Evolutionary conservation across 192 early-diverging fungal species (phyloP), one percentile per base, ranked within the genome.

Genomic region (Backusella sp.): DNA sequence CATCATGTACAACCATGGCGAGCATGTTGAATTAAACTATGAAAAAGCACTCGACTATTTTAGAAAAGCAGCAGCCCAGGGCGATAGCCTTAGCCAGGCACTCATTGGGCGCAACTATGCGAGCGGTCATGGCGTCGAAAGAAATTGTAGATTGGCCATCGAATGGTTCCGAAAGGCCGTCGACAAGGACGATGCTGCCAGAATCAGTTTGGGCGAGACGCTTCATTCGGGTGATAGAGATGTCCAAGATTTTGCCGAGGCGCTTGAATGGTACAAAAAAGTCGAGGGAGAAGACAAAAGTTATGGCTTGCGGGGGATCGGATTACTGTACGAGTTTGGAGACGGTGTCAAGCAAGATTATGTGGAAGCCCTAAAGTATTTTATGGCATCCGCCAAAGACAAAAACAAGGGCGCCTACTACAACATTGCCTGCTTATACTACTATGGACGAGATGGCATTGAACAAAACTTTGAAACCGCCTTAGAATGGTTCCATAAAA

Each of bases 61-160:
- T 78, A 74, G 83, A 62, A 71, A 82, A n/a, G 84, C 88, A 62
- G 95, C 95, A 15, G 79, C 84, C 49, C 85, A 86, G 71, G 94
- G 91, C 2, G 56, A 62, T 28, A 62, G 56, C 14, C 56, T 62
- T 14, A 62, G 56, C 8, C 56, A 62, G 12, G 56, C 56, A 23
- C 56, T 62, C 12, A 62, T 62, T 62, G 56, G 56, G 4, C 56
- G 56, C 11, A 62, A 26, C 23, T 62, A 62, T 28, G 56, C 56
- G 14, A 62, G 56, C 12, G 56, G 56, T 2, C 23, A 28, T 62
- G 56, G 56, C 0, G 56, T 62, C n/a, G 56, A 62, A 14, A 62
- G 26, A 62, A 62, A 62, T 28, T 62, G 56, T 62, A 62, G 56
- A 26, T 28, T 62, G 28, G 56, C 56, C 0, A 28, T 62, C 21